Percentiles rank a stretch among this genome's conserved stretches.
phyloP scores from a whole-genome alignment of 352 stramenopile genomes.

The Pilasporangium apinafurcum region DNA sequence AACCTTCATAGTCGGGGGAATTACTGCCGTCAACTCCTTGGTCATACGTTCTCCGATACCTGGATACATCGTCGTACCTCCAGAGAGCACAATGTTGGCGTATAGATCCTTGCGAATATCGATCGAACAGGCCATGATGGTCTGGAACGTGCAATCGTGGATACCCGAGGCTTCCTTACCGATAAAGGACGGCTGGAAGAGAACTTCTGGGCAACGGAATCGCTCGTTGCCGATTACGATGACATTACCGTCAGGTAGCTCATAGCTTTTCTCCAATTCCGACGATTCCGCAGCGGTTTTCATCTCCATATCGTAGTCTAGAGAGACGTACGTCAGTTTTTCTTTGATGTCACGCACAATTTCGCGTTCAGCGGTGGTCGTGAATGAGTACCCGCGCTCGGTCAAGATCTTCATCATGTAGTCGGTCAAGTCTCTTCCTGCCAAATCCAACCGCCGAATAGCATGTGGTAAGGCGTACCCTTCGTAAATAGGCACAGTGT shows the following conservation, averaged over 20 bases:
- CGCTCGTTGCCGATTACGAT: conserved; percentile 97
- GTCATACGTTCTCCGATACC: conserved; percentile 92
- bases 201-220: conserved; percentile 92
- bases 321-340: conserved; percentile 93
- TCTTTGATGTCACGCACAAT: conserved; percentile 97
- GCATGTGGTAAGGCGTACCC: conserved; percentile 92
- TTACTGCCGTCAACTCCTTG: conserved; percentile 89
- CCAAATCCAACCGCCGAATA: conserved; percentile 92
- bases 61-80: conserved; percentile 94
- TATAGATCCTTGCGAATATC: conserved; percentile 94
- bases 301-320: conserved; percentile 93
- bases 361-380: conserved; percentile 92
- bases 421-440: conserved; percentile 91
- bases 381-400: conserved; percentile 93
- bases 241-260: conserved; percentile 95
- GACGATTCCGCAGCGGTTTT: conserved; percentile 74
- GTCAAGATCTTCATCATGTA: conserved; percentile 97
- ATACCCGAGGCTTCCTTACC: conserved; percentile 78
- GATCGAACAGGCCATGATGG: conserved; percentile 89
- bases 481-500: conserved; percentile 97
- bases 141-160: conserved; percentile 72
- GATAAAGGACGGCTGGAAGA: conserved; percentile 95
- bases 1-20: conserved; percentile 92
- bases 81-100: conserved; percentile 95
- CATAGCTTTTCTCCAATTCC: conserved; percentile 93